A percentile compares a stretch with the other conserved stretches of the same genome.
Conservation (phyloP, 108 stramenopile genomes). For the Cyclostephanos invisitatus region DNA sequence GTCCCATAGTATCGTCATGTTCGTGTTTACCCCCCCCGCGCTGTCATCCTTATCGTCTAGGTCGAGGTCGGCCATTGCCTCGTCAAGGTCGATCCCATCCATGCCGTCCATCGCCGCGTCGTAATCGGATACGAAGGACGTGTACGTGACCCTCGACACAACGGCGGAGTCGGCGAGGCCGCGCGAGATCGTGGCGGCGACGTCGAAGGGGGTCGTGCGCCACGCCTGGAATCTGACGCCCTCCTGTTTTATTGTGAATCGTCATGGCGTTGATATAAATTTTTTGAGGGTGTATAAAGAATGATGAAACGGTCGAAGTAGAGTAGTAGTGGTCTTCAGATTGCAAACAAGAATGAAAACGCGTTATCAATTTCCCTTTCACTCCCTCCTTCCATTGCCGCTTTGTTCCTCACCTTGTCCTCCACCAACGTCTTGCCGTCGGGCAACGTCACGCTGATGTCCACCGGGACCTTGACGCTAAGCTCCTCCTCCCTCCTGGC, state of each 20-base stretch:
- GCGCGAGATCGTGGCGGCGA: slow-evolving; percentile 88
- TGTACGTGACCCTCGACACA: slow-evolving; percentile 91
- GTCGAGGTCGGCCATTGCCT: slow-evolving; percentile 70
- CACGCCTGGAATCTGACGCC: slow-evolving; percentile 51
- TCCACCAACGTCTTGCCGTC: slow-evolving; percentile 83
- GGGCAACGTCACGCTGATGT: slow-evolving; percentile 93
- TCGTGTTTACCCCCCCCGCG: slow-evolving; percentile 27
- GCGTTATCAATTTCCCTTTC: background rate
- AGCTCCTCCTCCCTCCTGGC: slow-evolving; percentile 63
- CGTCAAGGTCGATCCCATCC: slow-evolving; percentile 72
- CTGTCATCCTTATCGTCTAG: slow-evolving; percentile 57
- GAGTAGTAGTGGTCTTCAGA: background rate
- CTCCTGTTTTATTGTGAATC: slow-evolving; percentile 21
- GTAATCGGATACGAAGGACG: slow-evolving; percentile 76
- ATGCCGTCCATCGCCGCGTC: slow-evolving; percentile 77
- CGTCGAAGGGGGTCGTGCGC: slow-evolving; percentile 92
- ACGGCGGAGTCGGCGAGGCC: slow-evolving; percentile 84
- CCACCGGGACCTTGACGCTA: slow-evolving; percentile 64
- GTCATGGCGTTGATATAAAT: background rate
- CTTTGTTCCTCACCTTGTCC: slow-evolving; percentile 47
- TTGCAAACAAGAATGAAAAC: background rate
- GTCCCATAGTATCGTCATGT: slow-evolving; percentile 93
- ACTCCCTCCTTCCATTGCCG: background rate
- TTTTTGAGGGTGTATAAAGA: no score
- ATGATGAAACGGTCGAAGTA: no score